Evolutionary conservation across 371 early-diverging fungal genomes (phyloP).

Genomic region (Mucor velutinosus): DNA sequence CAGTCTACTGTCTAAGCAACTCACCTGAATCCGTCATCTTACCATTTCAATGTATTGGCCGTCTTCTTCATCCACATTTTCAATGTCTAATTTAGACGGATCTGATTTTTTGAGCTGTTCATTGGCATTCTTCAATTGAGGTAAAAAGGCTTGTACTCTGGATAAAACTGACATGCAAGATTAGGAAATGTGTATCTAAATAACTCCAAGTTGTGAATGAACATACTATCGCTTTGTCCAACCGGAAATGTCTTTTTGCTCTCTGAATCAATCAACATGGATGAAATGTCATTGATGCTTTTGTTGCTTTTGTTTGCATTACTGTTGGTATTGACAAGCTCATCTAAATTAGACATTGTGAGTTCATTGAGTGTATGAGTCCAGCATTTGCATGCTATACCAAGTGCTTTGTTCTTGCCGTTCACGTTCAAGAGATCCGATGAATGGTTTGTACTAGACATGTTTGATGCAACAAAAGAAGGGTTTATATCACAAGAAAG

Average conservation of each 20-base stretch:
- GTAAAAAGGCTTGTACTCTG: constrained; percentile 59
- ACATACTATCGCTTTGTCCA: constrained; percentile 37
- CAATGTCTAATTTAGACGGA: constrained; percentile 53
- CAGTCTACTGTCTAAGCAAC: not conserved
- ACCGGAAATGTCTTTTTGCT: constrained; percentile 29
- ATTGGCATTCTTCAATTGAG: constrained; percentile 61
- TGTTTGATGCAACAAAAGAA: not conserved
- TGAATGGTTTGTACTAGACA: constrained; percentile 18
- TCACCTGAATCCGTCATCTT: not conserved
- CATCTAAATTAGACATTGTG: not conserved
- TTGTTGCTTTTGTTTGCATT: not conserved
- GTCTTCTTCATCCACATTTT: constrained; percentile 53
- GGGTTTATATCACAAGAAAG: not conserved
- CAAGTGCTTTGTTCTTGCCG: constrained; percentile 26
- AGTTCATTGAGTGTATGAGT: not conserved
- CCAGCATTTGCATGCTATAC: constrained; percentile 7
- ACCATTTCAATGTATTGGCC: constrained; percentile 70
- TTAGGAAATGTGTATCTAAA: not conserved
- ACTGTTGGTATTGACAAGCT: not conserved
- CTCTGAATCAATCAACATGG: constrained; percentile 18
- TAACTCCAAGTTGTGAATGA: not conserved
- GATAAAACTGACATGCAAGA: constrained; percentile 37
- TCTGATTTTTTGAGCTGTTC: constrained; percentile 43
- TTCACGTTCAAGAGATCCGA: constrained; percentile 31
- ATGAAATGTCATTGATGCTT: constrained; percentile 13